Evolutionary conservation across 2,329 filamentous ascomycete genomes (phyloP).

Genomic region (Fusarium sp.): DNA sequence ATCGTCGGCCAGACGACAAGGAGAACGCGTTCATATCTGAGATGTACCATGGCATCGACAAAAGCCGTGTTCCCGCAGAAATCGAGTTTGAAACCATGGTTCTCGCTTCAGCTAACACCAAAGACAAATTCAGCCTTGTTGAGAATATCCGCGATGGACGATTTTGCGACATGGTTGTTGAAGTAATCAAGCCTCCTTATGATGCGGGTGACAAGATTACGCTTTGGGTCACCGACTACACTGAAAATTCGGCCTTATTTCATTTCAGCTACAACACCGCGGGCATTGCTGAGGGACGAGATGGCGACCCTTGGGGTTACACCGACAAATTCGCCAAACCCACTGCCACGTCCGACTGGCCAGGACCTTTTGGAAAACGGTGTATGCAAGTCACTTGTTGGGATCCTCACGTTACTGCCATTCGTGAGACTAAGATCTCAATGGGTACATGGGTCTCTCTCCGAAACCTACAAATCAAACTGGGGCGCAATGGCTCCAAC

Average conservation of each 20-base stretch:
- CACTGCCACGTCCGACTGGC: slow-evolving; percentile 66
- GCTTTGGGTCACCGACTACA: slow-evolving; percentile 89
- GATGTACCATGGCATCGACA: slow-evolving; percentile 63
- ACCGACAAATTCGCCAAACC: slow-evolving; percentile 49
- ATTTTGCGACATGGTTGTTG: slow-evolving; percentile 80
- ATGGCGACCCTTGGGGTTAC: slow-evolving; percentile 73
- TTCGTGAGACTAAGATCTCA: slow-evolving; percentile 67
- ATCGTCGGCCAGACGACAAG: slow-evolving; percentile 36
- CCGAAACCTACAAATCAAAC: slow-evolving; percentile 81
- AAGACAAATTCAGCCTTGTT: slow-evolving; percentile 75
- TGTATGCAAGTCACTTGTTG: slow-evolving; percentile 81
- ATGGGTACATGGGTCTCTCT: slow-evolving; percentile 76
- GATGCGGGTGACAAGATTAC: slow-evolving; percentile 64
- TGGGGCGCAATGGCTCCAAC: slow-evolving; percentile 64
- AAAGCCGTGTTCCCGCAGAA: slow-evolving; percentile 59
- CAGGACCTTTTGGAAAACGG: slow-evolving; percentile 81
- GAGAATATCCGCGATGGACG: slow-evolving; percentile 69
- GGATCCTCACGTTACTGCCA: slow-evolving; percentile 75
- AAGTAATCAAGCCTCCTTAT: slow-evolving; percentile 73
- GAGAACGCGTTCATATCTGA: slow-evolving; percentile 64
- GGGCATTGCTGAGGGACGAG: slow-evolving; percentile 53
- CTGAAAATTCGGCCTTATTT: slow-evolving; percentile 76
- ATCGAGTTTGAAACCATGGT: slow-evolving; percentile 60
- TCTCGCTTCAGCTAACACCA: slow-evolving; percentile 60
- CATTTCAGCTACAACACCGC: slow-evolving; percentile 58